Evolutionary conservation across 352 stramenopile species (phyloP), one percentile per base, ranked within the genome.

Genomic region (Globisporangium viniferum): DNA sequence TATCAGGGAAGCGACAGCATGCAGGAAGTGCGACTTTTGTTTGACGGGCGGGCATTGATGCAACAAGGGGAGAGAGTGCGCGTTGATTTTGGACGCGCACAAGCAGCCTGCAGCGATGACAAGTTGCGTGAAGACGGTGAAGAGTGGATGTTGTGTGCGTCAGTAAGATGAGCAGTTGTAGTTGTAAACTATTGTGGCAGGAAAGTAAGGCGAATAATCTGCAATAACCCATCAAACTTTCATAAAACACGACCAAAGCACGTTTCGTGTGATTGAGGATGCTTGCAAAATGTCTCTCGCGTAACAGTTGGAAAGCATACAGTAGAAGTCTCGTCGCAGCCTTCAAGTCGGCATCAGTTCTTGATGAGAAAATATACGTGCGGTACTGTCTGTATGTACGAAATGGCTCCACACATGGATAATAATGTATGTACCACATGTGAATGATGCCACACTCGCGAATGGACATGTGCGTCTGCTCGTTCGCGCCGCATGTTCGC

Each of bases 171-270:
- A 56, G 49, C n/a, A 56, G 49, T 56, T 56, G 22, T 15, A 31
- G 22, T 31, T 56, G 22, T 55, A 56, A 31, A 56, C 49, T 56
- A 56, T 29, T 29, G 49, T n/a, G 41, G 2, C 20, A n/a, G 41
- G 41, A 57, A 57, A 57, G 9, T 33, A 57, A 57, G 10, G 51
- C 51, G 9, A 29, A 57, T 29, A 57, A 49, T 49, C 41, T 49
- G 41, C 41, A 49, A 49, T 49, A 49, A n/a, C 41, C 41, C 41
- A 49, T 49, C 41, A 5, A n/a, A n/a, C 14, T 49, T 49, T n/a
- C 41, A 24, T 24, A 24, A 24, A 24, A 24, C 24, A 9, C 24
- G 10, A 24, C 22, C 14, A 49, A 49, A 6, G 41, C 41, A 49
- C n/a, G 14, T 49, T 49, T 49, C 41, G 5, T 49, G 41, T 49